These are phyloP conservation scores for Soucietia sequanensis DNA, from an alignment of 805 yeast species.

Conservation along the genomic window DNA sequence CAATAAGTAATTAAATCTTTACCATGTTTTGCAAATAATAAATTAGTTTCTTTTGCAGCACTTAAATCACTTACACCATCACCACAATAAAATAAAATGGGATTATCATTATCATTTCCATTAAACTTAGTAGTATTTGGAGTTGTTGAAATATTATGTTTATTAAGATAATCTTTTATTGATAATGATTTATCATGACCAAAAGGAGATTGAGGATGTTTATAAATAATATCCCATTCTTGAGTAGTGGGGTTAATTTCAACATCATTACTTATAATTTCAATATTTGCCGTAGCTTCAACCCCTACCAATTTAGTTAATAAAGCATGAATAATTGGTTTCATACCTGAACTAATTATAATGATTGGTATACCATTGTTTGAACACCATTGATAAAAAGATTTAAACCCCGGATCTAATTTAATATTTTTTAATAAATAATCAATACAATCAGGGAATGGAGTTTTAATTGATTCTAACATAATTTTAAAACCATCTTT, in stretches of 20 bases:
- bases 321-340: conserved; percentile 81
- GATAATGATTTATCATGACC: conserved; percentile 95
- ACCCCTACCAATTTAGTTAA: conserved; percentile 73
- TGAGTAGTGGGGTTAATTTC: conserved; percentile 50
- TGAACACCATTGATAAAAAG: conserved; percentile 77
- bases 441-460: conserved; percentile 82
- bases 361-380: conserved; percentile 74
- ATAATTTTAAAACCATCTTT: conserved; percentile 82
- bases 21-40: conserved; percentile 91
- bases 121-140: conserved; percentile 22
- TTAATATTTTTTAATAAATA: conserved; percentile 59
- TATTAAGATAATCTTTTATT: conserved; percentile 50
- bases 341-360: conserved; percentile 92
- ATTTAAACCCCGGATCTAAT: conserved; percentile 88
- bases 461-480: conserved; percentile 75
- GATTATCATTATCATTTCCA: too few relatives aligned
- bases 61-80: conserved; percentile 96
- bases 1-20: conserved; percentile 87
- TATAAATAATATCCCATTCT: conserved; percentile 81
- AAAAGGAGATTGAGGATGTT: conserved; percentile 75
- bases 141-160: conserved; percentile 27
- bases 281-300: conserved; percentile 67
- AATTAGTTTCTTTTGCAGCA: conserved; percentile 93
- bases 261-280: conserved; percentile 81
- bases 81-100: conserved; percentile 86